Evolutionary conservation across 106 monocot species (phyloP), one percentile per base, ranked within the genome.

Genomic region (Gastrodia elata): DNA sequence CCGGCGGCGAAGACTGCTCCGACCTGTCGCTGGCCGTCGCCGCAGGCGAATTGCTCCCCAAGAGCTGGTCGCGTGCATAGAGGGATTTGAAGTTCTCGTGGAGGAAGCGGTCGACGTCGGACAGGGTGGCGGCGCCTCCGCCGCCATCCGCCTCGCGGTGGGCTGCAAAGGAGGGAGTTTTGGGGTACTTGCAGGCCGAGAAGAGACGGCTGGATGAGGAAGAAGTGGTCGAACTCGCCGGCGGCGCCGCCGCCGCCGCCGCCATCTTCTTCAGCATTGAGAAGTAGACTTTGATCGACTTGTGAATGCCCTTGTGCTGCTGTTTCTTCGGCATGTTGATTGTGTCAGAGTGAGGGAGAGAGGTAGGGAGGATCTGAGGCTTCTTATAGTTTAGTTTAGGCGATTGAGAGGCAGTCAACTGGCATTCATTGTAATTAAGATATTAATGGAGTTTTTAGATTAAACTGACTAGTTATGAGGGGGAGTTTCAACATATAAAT

Each of bases 101-200:
- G 11, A 97, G 78, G 93, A 93, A 93, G 24, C 86, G 80, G 78
- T 97, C 91, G 57, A 88, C 75, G 71, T 91, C 97, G 52, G 88
- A 79, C 56, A 93, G 87, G 28, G 88, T 93, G 41, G 91, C 90
- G 41, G 86, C 77, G 20, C 41, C 49, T 14, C 71, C 61, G 75
- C 42, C 38, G 34, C 25, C 38, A 39, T 27, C 33, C 28, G 8
- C 24, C 32, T 9, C 40, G 35, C 65, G 61, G 68, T 48, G 76
- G 13, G 10, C 34, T 68, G 72, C 71, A 77, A 94, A 84, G 34
- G 94, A 94, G 0, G 82, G 74, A 22, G 92, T 97, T 39, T 73
- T 92, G 13, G 96, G 92, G 81, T 88, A 82, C 72, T 93, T 92
- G 81, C 96, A 97, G 22, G 88, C 75, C 35, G 85, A 90, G 22